Evolutionary conservation across 306 rosid species (phyloP), one percentile per base, ranked within the genome.

Genomic region (Vigna trinervia): DNA sequence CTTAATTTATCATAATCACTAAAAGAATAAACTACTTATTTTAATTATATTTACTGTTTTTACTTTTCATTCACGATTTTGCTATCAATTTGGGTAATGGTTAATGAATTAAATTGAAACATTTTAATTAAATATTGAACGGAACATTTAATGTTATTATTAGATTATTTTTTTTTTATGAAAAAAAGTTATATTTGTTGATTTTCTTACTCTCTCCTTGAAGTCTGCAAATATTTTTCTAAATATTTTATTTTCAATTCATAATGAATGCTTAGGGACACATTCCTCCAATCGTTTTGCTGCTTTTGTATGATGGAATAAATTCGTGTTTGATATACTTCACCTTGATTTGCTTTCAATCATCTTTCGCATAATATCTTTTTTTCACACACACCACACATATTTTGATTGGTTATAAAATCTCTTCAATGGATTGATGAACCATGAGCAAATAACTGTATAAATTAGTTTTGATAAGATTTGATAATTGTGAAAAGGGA

Each of bases 231-330:
- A 2, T 9, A 13, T 8, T 59, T 14, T 60, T 59, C 8, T 28
- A 7, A 22, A 32, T 5, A 41, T 13, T 34, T 47, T 30, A 5
- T 47, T 13, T 36, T 36, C 6, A 36, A 36, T 48, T 70, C 13
- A 17, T 71, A 61, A 38, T 52, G 17, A 38, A 71, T 7, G 3
- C 17, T 11, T 22, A 6, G 48, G 71, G 57, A 71, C 63, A 36
- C 60, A 60, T 71, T 78, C 54, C 58, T 39, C 53, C 15, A 51
- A 38, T 32, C 19, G 22, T 69, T 75, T 69, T 60, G 14, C 74
- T 76, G 36, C 71, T 41, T 43, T 34, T 46, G 75, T 45, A 74
- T 51, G 14, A 23, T 46, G 76, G 72, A 71, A 75, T 57, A 54
- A 64, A 75, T 57, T 70, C 51, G 32, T 36, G 79, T 70, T 80